phyloP scores from a whole-genome alignment of 73 alveolate genomes.

The Paramecium primaurelia region DNA sequence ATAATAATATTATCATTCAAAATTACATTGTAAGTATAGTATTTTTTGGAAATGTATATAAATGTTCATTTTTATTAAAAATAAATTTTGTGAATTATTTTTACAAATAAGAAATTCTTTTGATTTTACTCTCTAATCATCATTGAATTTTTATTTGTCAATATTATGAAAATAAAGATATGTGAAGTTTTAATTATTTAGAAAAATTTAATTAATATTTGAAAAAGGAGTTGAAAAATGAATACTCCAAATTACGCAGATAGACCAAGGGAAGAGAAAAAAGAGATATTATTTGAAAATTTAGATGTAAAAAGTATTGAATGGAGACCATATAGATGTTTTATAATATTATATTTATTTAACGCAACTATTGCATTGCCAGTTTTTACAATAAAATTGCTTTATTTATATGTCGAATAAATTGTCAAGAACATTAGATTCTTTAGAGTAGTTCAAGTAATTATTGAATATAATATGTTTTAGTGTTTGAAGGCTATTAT shows the following conservation, averaged over 20 bases:
- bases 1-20: too few relatives aligned
- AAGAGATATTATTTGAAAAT: background rate
- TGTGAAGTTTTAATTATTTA: background rate
- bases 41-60: background rate
- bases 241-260: background rate
- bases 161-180: too few relatives aligned
- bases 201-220: background rate
- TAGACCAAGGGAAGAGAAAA: background rate
- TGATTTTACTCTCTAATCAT: too few relatives aligned
- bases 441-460: background rate
- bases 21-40: too few relatives aligned
- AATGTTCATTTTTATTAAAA: background rate
- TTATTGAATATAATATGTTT: background rate
- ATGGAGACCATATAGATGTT: background rate
- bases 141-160: background rate
- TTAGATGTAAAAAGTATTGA: conserved; percentile 13
- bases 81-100: too few relatives aligned
- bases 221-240: background rate
- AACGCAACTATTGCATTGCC: conserved; percentile 47
- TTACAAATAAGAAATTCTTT: too few relatives aligned
- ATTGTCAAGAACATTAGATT: background rate
- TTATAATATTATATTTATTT: background rate
- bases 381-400: background rate
- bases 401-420: background rate
- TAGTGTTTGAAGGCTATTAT: background rate